Evolutionary conservation across 441 rosid genomes (phyloP).

Genomic region (Hura crepitans): DNA sequence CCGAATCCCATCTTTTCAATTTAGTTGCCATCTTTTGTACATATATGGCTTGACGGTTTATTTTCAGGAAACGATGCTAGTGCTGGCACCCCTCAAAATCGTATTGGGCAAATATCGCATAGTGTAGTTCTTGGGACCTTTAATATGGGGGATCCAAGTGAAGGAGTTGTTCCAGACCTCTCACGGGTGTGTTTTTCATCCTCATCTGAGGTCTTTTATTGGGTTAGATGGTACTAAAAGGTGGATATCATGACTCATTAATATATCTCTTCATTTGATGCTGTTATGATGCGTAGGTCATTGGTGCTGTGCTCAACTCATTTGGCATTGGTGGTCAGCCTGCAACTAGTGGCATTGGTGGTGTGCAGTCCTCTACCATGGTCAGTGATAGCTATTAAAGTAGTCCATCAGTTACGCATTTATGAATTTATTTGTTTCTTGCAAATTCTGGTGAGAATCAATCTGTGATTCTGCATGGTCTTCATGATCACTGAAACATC

Average conservation of each 20-base stretch:
- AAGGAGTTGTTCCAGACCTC: slow-evolving; percentile 62
- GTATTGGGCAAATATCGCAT: slow-evolving; percentile 72
- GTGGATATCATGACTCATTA: slow-evolving; percentile 11
- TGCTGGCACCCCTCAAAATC: slow-evolving; percentile 51
- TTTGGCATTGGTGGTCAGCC: slow-evolving; percentile 67
- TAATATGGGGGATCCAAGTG: slow-evolving; percentile 82
- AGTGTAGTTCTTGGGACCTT: slow-evolving; percentile 81
- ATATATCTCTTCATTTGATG: slow-evolving; percentile 4
- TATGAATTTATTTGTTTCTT: not conserved
- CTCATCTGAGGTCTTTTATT: slow-evolving; percentile 7
- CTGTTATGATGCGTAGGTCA: slow-evolving; percentile 49
- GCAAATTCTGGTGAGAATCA: not conserved
- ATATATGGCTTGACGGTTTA: slow-evolving; percentile 3
- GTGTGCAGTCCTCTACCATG: slow-evolving; percentile 37
- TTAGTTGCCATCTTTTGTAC: not conserved
- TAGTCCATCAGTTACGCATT: not conserved
- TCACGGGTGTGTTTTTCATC: slow-evolving; percentile 43
- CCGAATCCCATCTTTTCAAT: not conserved
- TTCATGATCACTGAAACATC: not conserved
- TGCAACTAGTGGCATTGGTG: slow-evolving; percentile 35
- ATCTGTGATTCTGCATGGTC: not conserved
- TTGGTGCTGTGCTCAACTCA: slow-evolving; percentile 84
- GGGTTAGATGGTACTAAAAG: not conserved
- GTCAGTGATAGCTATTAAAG: slow-evolving; percentile 35
- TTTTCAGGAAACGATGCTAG: slow-evolving; percentile 49